These are phyloP conservation scores for Penicillium fimorum DNA, from an alignment of 495 filamentous ascomycete genomes.

Conservation along the genomic window DNA sequence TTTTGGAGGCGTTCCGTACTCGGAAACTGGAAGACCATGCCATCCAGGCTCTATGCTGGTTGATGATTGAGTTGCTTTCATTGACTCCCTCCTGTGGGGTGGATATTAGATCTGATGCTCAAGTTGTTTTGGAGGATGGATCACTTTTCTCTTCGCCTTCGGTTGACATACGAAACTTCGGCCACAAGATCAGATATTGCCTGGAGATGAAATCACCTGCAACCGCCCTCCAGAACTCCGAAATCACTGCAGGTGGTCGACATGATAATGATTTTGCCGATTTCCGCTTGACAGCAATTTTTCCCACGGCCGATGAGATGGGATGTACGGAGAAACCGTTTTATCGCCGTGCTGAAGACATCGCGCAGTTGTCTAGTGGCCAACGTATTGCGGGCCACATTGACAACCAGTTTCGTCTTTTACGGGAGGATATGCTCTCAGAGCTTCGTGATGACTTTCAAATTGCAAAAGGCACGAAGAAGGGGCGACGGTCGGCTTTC, in stretches of 20 bases:
- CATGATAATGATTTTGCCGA: conserved; percentile 75
- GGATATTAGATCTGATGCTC: conserved; percentile 30
- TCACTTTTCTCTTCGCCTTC: conserved; percentile 33
- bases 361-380: conserved; percentile 23
- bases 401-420: conserved; percentile 77
- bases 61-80: conserved; percentile 55
- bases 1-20: conserved; percentile 44
- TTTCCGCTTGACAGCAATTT: conserved; percentile 61
- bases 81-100: conserved; percentile 29
- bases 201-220: conserved; percentile 26
- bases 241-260: conserved; percentile 58
- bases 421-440: conserved; percentile 71
- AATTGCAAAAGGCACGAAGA: conserved; percentile 41
- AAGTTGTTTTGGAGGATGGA: conserved; percentile 25
- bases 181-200: conserved; percentile 47
- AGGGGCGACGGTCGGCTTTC: conserved; percentile 33
- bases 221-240: conserved; percentile 1
- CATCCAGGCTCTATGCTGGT: conserved; percentile 55
- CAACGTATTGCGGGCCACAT: conserved; percentile 53
- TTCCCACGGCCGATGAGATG: conserved; percentile 71
- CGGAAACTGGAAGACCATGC: conserved; percentile 38
- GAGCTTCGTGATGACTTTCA: conserved; percentile 63
- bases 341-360: conserved; percentile 49
- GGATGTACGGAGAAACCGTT: conserved; percentile 56
- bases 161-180: conserved; percentile 31